phyloP scores from a whole-genome alignment of 352 stramenopile genomes.

The Phytophthora lateralis region DNA sequence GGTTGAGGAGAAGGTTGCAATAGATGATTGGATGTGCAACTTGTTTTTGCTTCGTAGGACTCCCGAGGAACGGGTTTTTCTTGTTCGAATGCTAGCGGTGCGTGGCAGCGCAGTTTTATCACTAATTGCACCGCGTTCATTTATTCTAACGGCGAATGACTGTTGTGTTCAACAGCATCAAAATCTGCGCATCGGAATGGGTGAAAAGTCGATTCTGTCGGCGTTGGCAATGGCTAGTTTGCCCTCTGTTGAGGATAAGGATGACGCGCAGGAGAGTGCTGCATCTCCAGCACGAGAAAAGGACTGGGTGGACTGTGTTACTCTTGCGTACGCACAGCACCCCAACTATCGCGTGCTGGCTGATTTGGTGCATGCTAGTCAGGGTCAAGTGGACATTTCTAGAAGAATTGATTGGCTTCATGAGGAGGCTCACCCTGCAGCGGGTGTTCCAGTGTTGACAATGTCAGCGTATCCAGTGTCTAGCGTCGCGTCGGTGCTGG shows the following conservation, averaged over 20 bases:
- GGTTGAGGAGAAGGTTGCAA: neutral
- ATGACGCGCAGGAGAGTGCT: neutral
- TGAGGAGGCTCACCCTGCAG: constrained; percentile 41
- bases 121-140: neutral
- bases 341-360: constrained; percentile 68
- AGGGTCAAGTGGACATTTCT: constrained; percentile 27
- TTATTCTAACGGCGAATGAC: constrained; percentile 9
- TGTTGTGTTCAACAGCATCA: constrained; percentile 57
- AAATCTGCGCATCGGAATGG: constrained; percentile 82
- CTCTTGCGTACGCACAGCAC: constrained; percentile 68
- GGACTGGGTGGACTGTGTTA: constrained; percentile 68
- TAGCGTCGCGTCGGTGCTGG: constrained; percentile 56
- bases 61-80: constrained; percentile 60
- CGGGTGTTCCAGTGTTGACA: constrained; percentile 71
- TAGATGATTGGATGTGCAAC: neutral
- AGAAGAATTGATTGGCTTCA: constrained; percentile 38
- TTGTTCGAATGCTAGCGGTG: constrained; percentile 80
- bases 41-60: constrained; percentile 30
- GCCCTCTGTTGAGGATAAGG: neutral
- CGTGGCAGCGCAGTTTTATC: constrained; percentile 6
- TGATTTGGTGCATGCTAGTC: constrained; percentile 39
- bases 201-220: constrained; percentile 79
- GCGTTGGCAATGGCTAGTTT: constrained; percentile 58
- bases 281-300: constrained; percentile 19
- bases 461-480: constrained; percentile 81